These are phyloP conservation scores for Trametes villosa DNA, from an alignment of 768 basidiomycete species.

Conservation along the genomic window DNA sequence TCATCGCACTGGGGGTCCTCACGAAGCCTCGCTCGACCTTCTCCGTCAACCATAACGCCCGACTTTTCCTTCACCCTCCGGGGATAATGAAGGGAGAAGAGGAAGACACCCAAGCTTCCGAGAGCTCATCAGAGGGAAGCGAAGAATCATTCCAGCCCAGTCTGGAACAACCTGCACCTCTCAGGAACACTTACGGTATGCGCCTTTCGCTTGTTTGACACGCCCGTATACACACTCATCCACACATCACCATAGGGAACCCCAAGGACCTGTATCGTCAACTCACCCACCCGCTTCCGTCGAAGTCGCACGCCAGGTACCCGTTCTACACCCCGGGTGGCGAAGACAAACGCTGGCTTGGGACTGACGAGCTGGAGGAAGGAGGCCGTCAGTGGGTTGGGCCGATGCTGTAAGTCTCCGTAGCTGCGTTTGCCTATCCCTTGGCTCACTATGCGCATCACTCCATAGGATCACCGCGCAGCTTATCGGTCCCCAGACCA, in stretches of 20 bases:
- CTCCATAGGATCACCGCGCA: conserved; percentile 63
- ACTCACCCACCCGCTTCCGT: conserved; percentile 62
- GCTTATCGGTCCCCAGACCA: conserved; percentile 50
- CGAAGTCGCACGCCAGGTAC: conserved; percentile 59
- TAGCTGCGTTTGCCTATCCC: neutral
- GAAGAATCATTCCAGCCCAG: conserved; percentile 6
- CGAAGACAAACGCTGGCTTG: conserved; percentile 66
- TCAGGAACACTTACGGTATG: conserved; percentile 13
- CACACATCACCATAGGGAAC: conserved; percentile 6
- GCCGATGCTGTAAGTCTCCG: conserved; percentile 57
- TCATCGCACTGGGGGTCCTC: conserved; percentile 72
- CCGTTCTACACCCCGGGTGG: conserved; percentile 77
- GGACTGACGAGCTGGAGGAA: conserved; percentile 53
- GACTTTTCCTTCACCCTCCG: conserved; percentile 68
- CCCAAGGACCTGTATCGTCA: conserved; percentile 41
- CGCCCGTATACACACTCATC: neutral
- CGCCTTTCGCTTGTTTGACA: no score
- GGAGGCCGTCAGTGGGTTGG: conserved; percentile 76
- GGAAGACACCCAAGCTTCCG: conserved; percentile 1
- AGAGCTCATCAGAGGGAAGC: conserved; percentile 14
- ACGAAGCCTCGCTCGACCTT: conserved; percentile 59
- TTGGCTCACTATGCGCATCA: neutral
- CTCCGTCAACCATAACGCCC: conserved; percentile 70
- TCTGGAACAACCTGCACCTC: neutral
- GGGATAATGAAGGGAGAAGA: conserved; percentile 49